A percentile compares a stretch with the other conserved stretches of the same genome.
Conservation (phyloP, 257 asterid genomes). For the Echium plantagineum region DNA sequence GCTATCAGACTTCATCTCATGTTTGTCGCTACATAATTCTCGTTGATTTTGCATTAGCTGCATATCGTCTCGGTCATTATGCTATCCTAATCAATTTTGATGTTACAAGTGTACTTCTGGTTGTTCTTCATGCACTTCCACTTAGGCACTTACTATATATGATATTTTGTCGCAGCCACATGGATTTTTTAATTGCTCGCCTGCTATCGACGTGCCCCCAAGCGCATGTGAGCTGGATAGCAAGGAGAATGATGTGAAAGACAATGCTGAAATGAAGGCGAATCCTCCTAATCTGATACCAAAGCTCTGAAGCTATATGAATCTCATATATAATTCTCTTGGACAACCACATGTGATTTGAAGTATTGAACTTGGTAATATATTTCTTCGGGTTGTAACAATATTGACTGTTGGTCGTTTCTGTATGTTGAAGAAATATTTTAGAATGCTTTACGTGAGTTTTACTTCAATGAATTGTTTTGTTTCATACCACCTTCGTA, state of each 20-base stretch:
- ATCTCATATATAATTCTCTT: background rate
- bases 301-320: conserved; percentile 25
- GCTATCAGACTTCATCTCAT: too few relatives aligned
- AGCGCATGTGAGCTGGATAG: conserved; percentile 16
- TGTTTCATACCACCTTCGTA: too few relatives aligned
- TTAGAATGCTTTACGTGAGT: too few relatives aligned
- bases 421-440: too few relatives aligned
- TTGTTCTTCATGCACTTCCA: background rate
- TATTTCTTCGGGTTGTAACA: too few relatives aligned
- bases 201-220: conserved; percentile 51
- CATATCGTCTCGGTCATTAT: too few relatives aligned
- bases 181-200: conserved; percentile 50
- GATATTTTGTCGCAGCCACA: conserved; percentile 30
- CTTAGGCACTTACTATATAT: background rate
- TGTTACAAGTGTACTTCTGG: background rate
- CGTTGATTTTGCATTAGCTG: too few relatives aligned
- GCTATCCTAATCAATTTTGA: background rate
- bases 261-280: conserved; percentile 21
- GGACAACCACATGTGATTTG: too few relatives aligned
- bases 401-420: too few relatives aligned
- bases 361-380: too few relatives aligned
- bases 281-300: conserved; percentile 23
- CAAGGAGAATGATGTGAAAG: conserved; percentile 29
- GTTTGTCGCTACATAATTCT: too few relatives aligned
- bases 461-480: too few relatives aligned